Percentiles rank a stretch among this genome's conserved stretches.
Evolutionary conservation across 2,329 filamentous ascomycete species (phyloP).

Genomic region (Ceratocystis destructans): DNA sequence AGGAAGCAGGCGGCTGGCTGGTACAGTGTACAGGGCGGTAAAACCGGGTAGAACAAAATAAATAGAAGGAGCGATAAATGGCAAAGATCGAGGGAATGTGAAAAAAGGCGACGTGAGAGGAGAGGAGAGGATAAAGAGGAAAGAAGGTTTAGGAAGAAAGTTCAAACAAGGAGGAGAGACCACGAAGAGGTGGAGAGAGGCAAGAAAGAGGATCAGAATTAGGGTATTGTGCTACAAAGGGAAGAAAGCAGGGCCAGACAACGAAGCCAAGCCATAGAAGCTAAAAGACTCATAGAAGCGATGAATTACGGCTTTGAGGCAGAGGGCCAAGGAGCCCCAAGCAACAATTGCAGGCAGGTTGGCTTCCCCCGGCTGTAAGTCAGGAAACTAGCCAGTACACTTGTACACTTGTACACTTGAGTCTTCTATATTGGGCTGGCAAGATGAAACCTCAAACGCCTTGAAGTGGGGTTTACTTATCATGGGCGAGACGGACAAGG

Average conservation of each 20-base stretch:
- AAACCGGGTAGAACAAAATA: background rate
- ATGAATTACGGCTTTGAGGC: background rate
- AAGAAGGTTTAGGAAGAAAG: background rate
- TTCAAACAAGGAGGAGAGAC: conserved; percentile 10
- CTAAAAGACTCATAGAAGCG: background rate
- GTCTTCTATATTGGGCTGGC: background rate
- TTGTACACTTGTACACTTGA: background rate
- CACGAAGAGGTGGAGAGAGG: conserved; percentile 1
- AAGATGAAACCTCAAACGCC: background rate
- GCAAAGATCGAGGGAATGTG: background rate
- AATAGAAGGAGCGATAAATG: background rate
- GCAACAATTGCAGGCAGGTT: background rate
- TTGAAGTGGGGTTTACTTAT: background rate
- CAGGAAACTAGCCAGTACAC: background rate
- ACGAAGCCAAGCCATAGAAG: background rate
- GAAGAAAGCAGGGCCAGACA: background rate
- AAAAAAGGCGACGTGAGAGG: background rate
- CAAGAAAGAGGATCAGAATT: background rate
- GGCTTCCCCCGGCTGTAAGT: background rate
- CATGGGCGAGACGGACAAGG: background rate
- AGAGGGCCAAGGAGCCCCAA: background rate
- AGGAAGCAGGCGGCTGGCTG: conserved; percentile 7
- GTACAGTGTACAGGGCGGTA: background rate
- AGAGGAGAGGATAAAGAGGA: background rate
- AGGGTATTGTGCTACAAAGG: background rate